phyloP scores from a whole-genome alignment of 192 early-diverging fungal genomes.

The Coemansia sp. region DNA sequence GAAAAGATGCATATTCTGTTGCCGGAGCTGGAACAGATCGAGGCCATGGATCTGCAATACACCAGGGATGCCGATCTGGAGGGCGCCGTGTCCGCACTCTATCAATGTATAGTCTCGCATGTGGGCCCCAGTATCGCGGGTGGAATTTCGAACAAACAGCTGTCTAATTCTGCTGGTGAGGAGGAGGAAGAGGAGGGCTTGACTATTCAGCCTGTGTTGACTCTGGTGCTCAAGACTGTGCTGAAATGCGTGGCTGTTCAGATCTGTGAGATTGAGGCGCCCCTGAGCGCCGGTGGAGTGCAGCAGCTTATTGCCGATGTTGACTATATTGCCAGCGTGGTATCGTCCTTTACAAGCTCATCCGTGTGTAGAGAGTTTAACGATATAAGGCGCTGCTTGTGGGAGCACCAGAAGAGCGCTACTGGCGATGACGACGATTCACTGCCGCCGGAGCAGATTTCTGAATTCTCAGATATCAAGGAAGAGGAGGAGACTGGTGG shows the following conservation, averaged over 20 bases:
- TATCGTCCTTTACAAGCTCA: slow-evolving; percentile 14
- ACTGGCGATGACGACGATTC: neutral
- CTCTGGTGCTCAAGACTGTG: slow-evolving; percentile 25
- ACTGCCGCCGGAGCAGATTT: neutral
- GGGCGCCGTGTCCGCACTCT: slow-evolving; percentile 12
- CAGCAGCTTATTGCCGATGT: slow-evolving; percentile 35
- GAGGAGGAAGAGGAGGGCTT: neutral
- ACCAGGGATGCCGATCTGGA: slow-evolving; percentile 7
- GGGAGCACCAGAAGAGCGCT: neutral
- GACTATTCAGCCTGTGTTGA: slow-evolving; percentile 25
- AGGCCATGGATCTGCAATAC: slow-evolving; percentile 29
- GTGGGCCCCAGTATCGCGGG: too few species aligned
- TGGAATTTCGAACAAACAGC: too few species aligned
- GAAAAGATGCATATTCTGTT: slow-evolving; percentile 47
- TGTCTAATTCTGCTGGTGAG: too few species aligned
- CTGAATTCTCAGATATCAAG: neutral
- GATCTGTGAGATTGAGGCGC: slow-evolving; percentile 19
- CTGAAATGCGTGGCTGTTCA: slow-evolving; percentile 12
- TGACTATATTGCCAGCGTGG: slow-evolving; percentile 40
- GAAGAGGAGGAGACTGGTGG: too few species aligned
- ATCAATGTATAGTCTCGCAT: slow-evolving; percentile 5
- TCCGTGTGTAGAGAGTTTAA: slow-evolving; percentile 19
- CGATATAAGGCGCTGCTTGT: slow-evolving; percentile 2
- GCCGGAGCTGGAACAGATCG: slow-evolving; percentile 46
- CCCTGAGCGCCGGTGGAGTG: slow-evolving; percentile 18